These are phyloP conservation scores for Saccharum officinarum DNA, from an alignment of 176 grass and related monocot genomes.

Conservation along the genomic window DNA sequence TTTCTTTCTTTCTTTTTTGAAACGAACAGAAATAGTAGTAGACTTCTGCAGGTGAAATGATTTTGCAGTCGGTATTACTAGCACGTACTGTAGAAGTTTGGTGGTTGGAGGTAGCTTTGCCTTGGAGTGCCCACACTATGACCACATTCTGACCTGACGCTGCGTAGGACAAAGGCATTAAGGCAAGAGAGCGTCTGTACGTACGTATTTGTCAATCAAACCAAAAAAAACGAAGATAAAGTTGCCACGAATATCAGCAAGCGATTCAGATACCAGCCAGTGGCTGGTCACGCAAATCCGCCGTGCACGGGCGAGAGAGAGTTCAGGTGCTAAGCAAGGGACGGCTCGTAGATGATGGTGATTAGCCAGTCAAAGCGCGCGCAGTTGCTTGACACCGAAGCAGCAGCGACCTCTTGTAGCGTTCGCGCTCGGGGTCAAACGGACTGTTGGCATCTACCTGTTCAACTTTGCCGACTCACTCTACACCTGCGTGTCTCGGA, in stretches of 20 bases:
- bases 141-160: neutral
- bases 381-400: conserved; percentile 4
- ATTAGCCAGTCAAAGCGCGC: neutral
- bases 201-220: neutral
- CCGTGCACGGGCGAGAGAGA: neutral
- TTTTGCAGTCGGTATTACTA: no score
- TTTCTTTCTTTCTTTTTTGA: no score
- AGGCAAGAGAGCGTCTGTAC: neutral
- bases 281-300: neutral
- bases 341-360: neutral
- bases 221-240: neutral
- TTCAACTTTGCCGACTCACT: conserved; percentile 31
- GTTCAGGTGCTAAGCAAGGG: neutral
- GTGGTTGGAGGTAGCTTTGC: neutral
- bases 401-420: neutral
- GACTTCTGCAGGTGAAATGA: no score
- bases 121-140: neutral
- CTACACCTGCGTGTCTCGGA: neutral
- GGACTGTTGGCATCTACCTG: conserved; percentile 28
- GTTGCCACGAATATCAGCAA: neutral
- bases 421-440: neutral
- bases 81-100: no score
- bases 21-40: no score
- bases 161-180: neutral
- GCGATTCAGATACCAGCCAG: neutral